Evolutionary conservation across 805 yeast species (phyloP), one percentile per base, ranked within the genome.

Genomic region (Geotrichum ghanense): DNA sequence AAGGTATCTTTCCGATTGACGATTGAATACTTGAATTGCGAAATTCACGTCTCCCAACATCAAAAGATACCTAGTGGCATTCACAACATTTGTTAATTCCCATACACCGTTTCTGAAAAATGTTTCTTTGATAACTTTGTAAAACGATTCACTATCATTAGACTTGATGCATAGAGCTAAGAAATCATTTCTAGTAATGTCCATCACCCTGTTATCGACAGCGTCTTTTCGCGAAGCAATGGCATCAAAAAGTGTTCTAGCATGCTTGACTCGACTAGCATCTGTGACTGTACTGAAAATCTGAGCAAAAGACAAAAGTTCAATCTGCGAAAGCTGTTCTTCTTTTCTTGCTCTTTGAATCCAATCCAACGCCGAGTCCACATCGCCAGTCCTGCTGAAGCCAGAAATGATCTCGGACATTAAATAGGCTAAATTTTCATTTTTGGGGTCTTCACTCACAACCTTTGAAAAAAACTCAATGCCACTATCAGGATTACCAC

Each of bases 311-410:
- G 59, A 34, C 2, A 34, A 25, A 12, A 49, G 34, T 7, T 50
- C 26, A 3, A 50, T n/a, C 10, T 53, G 41, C 22, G 24, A 48
- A 22, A 47, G 44, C 5, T 45, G 27, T 4, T 22, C 40, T 42
- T 60, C 61, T 3, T 24, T 21, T 14, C 54, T 56, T 14, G 54
- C 34, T 21, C 50, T 44, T 47, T 47, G 48, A 19, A 59, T 45
- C 64, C 65, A 62, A 5, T 43, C 45, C 63, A 62, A 62, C 1
- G 63, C 63, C 16, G 54, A 45, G 17, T 43, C 47, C 31, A 31
- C 27, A 9, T 56, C 61, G 6, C 56, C 56, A 16, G 41, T 17
- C 2, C 37, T 7, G 17, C 52, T 46, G 31, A 62, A 59, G 14
- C 63, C 64, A 14, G 43, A 48, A 21, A 63, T 45, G 12, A 58